Evolutionary conservation across 1,284 basidiomycete genomes (phyloP), one percentile per base, ranked within the genome.

Genomic region (Sporisorium exsertum): DNA sequence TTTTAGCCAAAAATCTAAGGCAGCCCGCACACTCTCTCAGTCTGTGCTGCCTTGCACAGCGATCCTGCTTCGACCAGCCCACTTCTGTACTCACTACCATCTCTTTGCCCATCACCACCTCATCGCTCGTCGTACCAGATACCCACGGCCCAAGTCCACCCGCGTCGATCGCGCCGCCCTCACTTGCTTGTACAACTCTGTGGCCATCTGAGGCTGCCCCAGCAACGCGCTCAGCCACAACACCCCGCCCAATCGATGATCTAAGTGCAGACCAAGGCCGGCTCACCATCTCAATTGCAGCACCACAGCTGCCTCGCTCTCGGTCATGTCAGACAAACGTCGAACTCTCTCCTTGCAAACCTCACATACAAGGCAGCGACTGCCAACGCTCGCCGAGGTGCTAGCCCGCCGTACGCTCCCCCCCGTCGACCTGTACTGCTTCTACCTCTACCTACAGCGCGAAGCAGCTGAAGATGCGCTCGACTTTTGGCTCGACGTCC

Each of bases 401-500:
- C 75, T 87, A 2, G 69, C 73, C 29, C 67, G 79, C 64, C 78
- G 81, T 26, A 98, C 96, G 13, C 88, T 93, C 70, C 93, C 96
- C 0, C 96, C 96, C 12, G 94, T 98, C 46, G 96, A 99, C 88
- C 89, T 98, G 57, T 97, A 96, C 88, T 97, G 96, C 91, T 97
- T 97, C 89, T 98, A 98, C 73, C 65, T 78, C 29, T 84, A 77
- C 68, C 54, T 84, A 26, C 79, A 98, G 85, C 90, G 95, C 43
- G 95, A 97, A 87, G 92, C 93, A 35, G 91, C 94, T 60, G 95
- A 97, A 85, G 95, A 98, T 85, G 93, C 95, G 46, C 88, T 99
- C 55, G 96, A 98, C 86, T 99, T 99, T 82, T 99, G 95, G 95
- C 90, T 99, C 35, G 96, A 99, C 84, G 96, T 98, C 2, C 94